Conservation (phyloP, 139 green algal species). For the Tetratostichococcus sp. region DNA sequence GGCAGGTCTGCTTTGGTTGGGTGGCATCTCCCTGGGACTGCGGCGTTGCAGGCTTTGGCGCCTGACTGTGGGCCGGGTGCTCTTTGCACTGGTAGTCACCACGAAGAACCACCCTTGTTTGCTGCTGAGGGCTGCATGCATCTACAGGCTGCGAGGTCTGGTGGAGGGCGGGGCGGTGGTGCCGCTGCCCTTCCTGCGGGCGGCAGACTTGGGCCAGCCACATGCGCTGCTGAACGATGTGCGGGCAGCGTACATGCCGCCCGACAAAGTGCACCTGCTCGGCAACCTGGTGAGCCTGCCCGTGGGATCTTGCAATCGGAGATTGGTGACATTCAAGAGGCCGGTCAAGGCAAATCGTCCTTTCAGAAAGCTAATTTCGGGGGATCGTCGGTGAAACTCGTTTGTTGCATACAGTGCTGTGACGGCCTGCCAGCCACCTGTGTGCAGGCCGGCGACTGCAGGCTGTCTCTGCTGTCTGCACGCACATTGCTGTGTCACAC, state of each 20-base stretch:
- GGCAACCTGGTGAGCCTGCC: background rate
- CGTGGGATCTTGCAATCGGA: background rate
- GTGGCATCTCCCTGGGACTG: too few species aligned
- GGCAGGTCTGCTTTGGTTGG: too few species aligned
- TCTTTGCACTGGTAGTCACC: background rate
- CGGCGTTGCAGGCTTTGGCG: too few species aligned
- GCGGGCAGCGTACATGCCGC: background rate
- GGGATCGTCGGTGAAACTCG: too few species aligned
- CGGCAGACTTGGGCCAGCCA: constrained; percentile 39
- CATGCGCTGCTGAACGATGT: constrained; percentile 53
- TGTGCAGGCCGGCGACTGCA: too few species aligned
- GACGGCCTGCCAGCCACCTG: too few species aligned
- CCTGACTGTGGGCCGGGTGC: too few species aligned
- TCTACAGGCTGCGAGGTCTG: constrained; percentile 52
- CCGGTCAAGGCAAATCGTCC: background rate
- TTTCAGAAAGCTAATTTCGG: background rate
- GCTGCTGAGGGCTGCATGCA: constrained; percentile 48
- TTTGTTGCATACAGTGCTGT: too few species aligned
- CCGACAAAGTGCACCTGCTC: background rate
- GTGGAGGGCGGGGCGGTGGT: constrained; percentile 69
- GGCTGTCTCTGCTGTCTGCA: too few species aligned
- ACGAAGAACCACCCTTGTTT: constrained; percentile 13
- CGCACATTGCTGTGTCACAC: too few species aligned
- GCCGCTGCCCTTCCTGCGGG: constrained; percentile 77
- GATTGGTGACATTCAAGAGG: background rate